Conservation (phyloP, 2,329 filamentous ascomycete genomes). For the Trichoderma sp. region DNA sequence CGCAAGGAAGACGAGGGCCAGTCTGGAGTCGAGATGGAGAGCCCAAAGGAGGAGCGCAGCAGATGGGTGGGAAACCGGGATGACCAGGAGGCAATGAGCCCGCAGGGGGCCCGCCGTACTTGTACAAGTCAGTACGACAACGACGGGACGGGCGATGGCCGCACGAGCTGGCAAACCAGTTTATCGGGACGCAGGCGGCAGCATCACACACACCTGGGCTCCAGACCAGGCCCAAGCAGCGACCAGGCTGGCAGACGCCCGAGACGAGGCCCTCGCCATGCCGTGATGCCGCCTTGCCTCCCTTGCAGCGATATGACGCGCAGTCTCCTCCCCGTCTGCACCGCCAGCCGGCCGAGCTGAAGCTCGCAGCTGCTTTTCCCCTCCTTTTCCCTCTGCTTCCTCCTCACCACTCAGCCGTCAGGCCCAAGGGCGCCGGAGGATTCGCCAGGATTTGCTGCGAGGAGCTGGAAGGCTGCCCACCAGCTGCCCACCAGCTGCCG, state of each 20-base stretch:
- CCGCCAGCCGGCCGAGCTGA: conserved; percentile 9
- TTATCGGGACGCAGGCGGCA: conserved; percentile 21
- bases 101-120: conserved; percentile 24
- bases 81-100: conserved; percentile 13
- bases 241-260: not conserved
- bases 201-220: not conserved
- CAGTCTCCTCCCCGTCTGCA: not conserved
- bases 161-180: conserved; percentile 1
- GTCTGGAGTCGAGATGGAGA: conserved; percentile 1
- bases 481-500: not conserved
- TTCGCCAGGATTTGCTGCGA: not conserved
- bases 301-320: conserved; percentile 5
- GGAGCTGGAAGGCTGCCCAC: not conserved
- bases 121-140: conserved; percentile 15
- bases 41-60: conserved; percentile 19
- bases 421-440: not conserved
- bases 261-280: not conserved
- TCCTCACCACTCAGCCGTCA: not conserved
- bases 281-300: too few relatives aligned
- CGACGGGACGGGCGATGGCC: conserved; percentile 3
- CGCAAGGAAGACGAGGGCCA: conserved; percentile 13
- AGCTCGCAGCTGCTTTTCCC: not conserved
- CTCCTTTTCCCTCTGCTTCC: not conserved
- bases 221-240: too few relatives aligned
- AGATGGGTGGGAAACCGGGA: conserved; percentile 27